A percentile compares a stretch with the other conserved stretches of the same genome.
Evolutionary conservation across 495 filamentous ascomycete genomes (phyloP).

Genomic region (Penicillium ochrochloron): DNA sequence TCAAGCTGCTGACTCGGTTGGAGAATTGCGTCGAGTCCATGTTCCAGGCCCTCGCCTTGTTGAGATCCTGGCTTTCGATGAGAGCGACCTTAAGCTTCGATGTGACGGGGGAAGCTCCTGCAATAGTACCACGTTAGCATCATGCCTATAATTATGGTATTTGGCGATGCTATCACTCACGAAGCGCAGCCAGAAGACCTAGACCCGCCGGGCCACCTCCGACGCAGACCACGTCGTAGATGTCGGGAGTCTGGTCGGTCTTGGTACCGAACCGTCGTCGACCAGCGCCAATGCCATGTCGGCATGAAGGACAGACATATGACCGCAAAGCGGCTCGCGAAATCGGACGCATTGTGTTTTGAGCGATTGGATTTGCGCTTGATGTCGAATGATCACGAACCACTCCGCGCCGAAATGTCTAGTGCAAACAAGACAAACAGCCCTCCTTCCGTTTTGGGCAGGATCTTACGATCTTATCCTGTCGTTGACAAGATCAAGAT

Average conservation of each 20-base stretch:
- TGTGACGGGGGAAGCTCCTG: slow-evolving; percentile 72
- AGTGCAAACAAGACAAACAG: slow-evolving; percentile 38
- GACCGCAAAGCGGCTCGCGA: slow-evolving; percentile 39
- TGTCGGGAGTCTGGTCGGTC: slow-evolving; percentile 40
- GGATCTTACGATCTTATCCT: neutral
- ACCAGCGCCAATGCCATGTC: slow-evolving; percentile 32
- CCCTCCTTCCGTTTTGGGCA: neutral
- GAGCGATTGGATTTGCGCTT: slow-evolving; percentile 12
- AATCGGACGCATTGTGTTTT: slow-evolving; percentile 44
- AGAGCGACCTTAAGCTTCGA: slow-evolving; percentile 82
- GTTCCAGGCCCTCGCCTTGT: slow-evolving; percentile 64
- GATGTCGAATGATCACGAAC: slow-evolving; percentile 24
- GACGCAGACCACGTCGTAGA: slow-evolving; percentile 95
- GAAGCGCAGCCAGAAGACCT: slow-evolving; percentile 82
- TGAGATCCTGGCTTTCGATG: slow-evolving; percentile 84
- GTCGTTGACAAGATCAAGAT: neutral
- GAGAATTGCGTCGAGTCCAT: slow-evolving; percentile 75
- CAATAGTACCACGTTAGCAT: slow-evolving; percentile 1
- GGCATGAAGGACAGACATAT: slow-evolving; percentile 50
- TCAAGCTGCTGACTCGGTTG: slow-evolving; percentile 93
- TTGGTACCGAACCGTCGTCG: slow-evolving; percentile 40
- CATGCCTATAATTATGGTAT: neutral
- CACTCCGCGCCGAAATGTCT: slow-evolving; percentile 7
- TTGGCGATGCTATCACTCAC: slow-evolving; percentile 53
- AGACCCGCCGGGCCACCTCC: slow-evolving; percentile 96